Evolutionary conservation across 2,329 filamentous ascomycete genomes (phyloP).

Genomic region (Fusarium musae): DNA sequence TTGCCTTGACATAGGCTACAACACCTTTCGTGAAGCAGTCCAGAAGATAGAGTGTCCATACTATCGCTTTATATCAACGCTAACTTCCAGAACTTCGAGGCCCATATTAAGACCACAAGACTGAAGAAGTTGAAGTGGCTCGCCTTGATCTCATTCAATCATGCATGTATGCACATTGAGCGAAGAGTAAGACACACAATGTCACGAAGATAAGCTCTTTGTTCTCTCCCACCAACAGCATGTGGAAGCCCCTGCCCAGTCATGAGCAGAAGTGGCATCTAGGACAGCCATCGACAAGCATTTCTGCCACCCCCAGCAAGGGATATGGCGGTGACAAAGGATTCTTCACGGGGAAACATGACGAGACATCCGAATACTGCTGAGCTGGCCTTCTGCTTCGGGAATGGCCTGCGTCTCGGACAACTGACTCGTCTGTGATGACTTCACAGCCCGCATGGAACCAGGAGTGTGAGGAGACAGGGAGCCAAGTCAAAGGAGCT

Average conservation of each 20-base stretch:
- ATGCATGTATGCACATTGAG: conserved; percentile 1
- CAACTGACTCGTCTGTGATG: conserved; percentile 42
- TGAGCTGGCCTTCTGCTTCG: conserved; percentile 50
- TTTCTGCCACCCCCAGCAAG: conserved; percentile 15
- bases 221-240: conserved; percentile 9
- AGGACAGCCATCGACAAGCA: conserved; percentile 24
- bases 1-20: not conserved
- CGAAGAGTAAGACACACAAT: conserved; percentile 8
- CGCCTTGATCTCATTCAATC: conserved; percentile 8
- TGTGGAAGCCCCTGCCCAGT: conserved; percentile 19
- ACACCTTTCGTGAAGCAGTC: not conserved
- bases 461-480: conserved; percentile 33
- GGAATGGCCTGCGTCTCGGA: conserved; percentile 46
- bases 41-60: not conserved
- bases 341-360: conserved; percentile 37
- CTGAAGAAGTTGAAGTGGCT: conserved; percentile 19
- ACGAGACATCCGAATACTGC: conserved; percentile 35
- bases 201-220: conserved; percentile 19
- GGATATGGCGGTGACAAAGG: conserved; percentile 34
- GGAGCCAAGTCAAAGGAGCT: conserved; percentile 3
- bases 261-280: conserved; percentile 23
- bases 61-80: not conserved
- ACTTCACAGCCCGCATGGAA: conserved; percentile 45
- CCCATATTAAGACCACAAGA: not conserved
- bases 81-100: not conserved